These are phyloP conservation scores for Stentor roeselii DNA, from an alignment of 73 alveolate genomes.

Conservation along the genomic window DNA sequence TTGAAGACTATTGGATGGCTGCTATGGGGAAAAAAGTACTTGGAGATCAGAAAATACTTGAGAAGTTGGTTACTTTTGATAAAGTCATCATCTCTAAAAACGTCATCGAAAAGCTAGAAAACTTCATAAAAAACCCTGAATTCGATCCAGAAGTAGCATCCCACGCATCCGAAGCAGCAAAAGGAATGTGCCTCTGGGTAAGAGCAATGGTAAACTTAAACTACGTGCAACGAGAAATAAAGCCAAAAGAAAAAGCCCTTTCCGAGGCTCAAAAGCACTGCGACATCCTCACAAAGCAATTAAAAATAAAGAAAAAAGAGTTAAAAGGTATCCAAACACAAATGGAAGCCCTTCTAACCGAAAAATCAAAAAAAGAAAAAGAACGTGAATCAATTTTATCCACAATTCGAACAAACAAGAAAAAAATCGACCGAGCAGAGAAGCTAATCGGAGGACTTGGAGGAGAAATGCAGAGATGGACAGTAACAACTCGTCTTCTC, in stretches of 20 bases:
- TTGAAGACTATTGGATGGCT: conserved; percentile 68
- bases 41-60: conserved; percentile 58
- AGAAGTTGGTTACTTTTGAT: conserved; percentile 42
- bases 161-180: conserved; percentile 83
- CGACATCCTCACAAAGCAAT: conserved; percentile 42
- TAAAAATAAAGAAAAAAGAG: conserved; percentile 55
- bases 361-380: neutral
- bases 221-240: conserved; percentile 58
- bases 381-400: neutral
- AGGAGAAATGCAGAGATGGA: conserved; percentile 98
- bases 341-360: neutral
- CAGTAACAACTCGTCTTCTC: conserved; percentile 75
- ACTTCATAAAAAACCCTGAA: conserved; percentile 57
- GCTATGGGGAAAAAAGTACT: conserved; percentile 55
- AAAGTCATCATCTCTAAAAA: conserved; percentile 62
- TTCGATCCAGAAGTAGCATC: conserved; percentile 70
- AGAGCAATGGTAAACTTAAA: conserved; percentile 79
- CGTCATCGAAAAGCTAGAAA: conserved; percentile 50
- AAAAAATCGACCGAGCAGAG: conserved; percentile 76
- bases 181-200: conserved; percentile 86
- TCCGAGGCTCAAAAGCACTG: conserved; percentile 69
- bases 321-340: conserved; percentile 67
- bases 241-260: conserved; percentile 65
- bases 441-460: conserved; percentile 93
- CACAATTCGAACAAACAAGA: neutral